Percentiles rank a stretch among this genome's conserved stretches.
phyloP scores from a whole-genome alignment of 202 grass and related monocot genomes.

The Elaeis oleifera region DNA sequence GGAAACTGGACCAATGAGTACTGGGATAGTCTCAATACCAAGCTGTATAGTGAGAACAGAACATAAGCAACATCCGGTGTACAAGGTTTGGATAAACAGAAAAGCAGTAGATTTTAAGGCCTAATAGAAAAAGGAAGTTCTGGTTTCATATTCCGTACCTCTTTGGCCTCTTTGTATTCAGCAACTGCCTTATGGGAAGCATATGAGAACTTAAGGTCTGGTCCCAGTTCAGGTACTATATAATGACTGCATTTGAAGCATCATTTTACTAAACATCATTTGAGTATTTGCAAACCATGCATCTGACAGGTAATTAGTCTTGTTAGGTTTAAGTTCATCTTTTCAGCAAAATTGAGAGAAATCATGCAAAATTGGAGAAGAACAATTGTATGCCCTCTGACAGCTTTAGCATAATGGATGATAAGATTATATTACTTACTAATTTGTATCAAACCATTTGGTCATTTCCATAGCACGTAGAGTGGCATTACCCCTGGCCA shows the following conservation, averaged over 20 bases:
- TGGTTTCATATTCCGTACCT: constrained; percentile 27
- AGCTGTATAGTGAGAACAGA: constrained; percentile 33
- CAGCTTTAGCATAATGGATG: no score
- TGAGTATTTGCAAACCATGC: no score
- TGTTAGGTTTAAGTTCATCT: no score
- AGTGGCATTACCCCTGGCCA: neutral
- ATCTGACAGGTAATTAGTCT: no score
- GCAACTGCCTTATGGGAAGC: neutral
- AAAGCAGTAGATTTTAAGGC: no score
- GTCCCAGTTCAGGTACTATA: constrained; percentile 1
- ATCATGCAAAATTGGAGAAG: neutral
- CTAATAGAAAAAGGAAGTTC: no score
- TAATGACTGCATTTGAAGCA: neutral
- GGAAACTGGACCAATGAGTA: constrained; percentile 19
- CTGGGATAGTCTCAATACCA: constrained; percentile 62
- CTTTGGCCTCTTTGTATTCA: constrained; percentile 36
- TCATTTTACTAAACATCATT: no score
- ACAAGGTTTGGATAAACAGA: neutral
- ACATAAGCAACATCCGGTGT: no score
- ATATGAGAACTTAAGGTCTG: neutral
- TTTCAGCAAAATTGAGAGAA: neutral
- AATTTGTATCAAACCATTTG: constrained; percentile 5
- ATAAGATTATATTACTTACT: neutral
- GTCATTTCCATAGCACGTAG: constrained; percentile 5
- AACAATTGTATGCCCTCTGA: no score